A percentile compares a stretch with the other conserved stretches of the same genome.
phyloP scores from a whole-genome alignment of 352 stramenopile species.

The Saprolegnia diclina region DNA sequence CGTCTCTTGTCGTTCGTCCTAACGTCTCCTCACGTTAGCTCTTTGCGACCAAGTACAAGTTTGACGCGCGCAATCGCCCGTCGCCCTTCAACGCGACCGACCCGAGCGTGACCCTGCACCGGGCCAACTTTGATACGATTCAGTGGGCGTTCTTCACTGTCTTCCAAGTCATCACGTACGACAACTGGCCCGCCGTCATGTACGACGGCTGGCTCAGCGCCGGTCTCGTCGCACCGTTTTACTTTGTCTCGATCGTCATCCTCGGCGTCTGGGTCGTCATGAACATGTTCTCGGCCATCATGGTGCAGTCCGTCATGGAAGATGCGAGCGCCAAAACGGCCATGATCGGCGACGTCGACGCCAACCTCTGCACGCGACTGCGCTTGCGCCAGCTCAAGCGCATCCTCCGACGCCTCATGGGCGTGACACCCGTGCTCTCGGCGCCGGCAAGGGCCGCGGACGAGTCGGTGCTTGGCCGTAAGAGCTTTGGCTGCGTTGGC shows the following conservation, averaged over 20 bases:
- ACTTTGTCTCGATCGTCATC: slow-evolving; percentile 85
- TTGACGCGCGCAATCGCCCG: slow-evolving; percentile 65
- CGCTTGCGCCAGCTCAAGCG: neutral
- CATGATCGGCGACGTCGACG: neutral
- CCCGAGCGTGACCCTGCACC: slow-evolving; percentile 17
- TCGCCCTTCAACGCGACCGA: slow-evolving; percentile 1
- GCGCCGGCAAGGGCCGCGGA: neutral
- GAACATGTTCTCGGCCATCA: slow-evolving; percentile 91
- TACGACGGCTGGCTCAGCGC: slow-evolving; percentile 88
- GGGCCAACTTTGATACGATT: slow-evolving; percentile 87
- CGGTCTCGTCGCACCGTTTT: slow-evolving; percentile 53
- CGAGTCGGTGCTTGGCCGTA: neutral
- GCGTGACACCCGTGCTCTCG: neutral
- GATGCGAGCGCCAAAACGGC: neutral
- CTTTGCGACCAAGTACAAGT: slow-evolving; percentile 93
- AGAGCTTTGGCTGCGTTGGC: slow-evolving; percentile 12
- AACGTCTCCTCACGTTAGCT: slow-evolving; percentile 45
- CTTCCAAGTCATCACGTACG: slow-evolving; percentile 91
- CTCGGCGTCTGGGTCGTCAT: slow-evolving; percentile 87
- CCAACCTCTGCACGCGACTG: neutral
- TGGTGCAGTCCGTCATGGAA: slow-evolving; percentile 44
- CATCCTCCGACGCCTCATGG: neutral
- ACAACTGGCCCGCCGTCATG: slow-evolving; percentile 94
- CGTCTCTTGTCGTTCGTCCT: neutral
- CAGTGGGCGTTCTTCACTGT: slow-evolving; percentile 76